Base-by-base conservation (phyloP, 106 monocot species). In the Amphibolis antarctica region DNA sequence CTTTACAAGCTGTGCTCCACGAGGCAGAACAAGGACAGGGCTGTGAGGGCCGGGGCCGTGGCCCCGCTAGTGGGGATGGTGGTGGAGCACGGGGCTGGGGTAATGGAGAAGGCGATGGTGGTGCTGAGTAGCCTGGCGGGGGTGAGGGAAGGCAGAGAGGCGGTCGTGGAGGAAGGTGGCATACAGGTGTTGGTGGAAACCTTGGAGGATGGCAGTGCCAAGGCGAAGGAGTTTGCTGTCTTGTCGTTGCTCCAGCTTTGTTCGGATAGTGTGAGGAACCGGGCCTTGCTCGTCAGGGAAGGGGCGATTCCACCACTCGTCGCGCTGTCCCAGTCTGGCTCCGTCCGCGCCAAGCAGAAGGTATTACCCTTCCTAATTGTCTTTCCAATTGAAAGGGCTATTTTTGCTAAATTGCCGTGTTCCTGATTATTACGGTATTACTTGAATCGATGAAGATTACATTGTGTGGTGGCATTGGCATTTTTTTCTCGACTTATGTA, bases 271-370 rank as follows among this genome's bases (percentile, higher is more conserved):
- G 43, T 49, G 3, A 65, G 60, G 13, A 81, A 83, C 73, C 63
- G 88, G 9, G 68, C 67, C 5, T 47, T 88, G 46, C 82, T 93
- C 20, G 85, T 88, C 44, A 78, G 93, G 9, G 88, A 88, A 70
- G 93, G 93, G 53, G 93, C 83, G 27, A 88, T 93, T 57, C 93
- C 93, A 9, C 88, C 93, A 12, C 79, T 93, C 46, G 88, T 82
- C 31, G 88, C 88, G 5, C 76, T 93, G 26, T 81, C 88, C 0
- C 93, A 88, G 70, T 77, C 81, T 56, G 83, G 79, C 27, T 86
- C 88, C 23, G 73, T 83, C 18, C 59, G 82, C 4, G 81, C 83
- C 74, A 93, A 88, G 73, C 75, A 72, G 60, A 93, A 93, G 92
- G 92, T 93, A 55, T 22, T 42, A 56, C 20, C 56, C n/a, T 12